Conservation (phyloP, 106 monocot species). For the Narthecium ossifragum region DNA sequence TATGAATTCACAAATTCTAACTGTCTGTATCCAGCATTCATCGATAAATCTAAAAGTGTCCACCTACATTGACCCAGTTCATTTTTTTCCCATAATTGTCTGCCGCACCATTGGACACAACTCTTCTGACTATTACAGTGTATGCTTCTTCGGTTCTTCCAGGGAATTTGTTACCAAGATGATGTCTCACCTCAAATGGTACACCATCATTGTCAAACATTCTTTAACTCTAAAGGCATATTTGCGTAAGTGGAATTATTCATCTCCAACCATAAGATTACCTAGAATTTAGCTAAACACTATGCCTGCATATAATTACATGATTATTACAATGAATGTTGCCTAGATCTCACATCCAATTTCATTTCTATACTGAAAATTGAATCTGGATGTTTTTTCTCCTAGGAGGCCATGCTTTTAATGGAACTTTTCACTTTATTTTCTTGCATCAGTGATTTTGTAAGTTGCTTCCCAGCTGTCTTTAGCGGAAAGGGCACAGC, state of each 20-base stretch:
- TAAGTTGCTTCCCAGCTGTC: no score
- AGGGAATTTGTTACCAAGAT: slow-evolving; percentile 27
- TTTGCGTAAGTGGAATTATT: background rate
- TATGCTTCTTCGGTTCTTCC: slow-evolving; percentile 1
- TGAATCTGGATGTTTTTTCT: background rate
- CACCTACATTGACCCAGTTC: background rate
- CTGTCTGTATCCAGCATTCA: background rate
- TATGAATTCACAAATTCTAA: background rate
- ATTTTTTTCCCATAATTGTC: background rate
- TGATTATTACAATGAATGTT: background rate
- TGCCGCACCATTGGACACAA: background rate
- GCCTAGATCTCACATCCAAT: background rate
- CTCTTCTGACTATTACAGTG: background rate
- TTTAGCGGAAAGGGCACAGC: no score
- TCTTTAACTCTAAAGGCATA: background rate
- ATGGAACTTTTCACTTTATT: no score
- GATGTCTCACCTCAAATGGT: slow-evolving; percentile 28
- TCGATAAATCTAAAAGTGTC: background rate
- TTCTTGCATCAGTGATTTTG: no score
- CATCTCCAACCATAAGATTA: background rate
- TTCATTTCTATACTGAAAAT: background rate
- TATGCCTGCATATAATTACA: background rate
- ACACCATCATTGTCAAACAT: background rate
- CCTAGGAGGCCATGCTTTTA: background rate
- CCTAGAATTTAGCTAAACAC: background rate